Conservation (phyloP, 108 stramenopile genomes). For the Pelagomonas calceolata region DNA sequence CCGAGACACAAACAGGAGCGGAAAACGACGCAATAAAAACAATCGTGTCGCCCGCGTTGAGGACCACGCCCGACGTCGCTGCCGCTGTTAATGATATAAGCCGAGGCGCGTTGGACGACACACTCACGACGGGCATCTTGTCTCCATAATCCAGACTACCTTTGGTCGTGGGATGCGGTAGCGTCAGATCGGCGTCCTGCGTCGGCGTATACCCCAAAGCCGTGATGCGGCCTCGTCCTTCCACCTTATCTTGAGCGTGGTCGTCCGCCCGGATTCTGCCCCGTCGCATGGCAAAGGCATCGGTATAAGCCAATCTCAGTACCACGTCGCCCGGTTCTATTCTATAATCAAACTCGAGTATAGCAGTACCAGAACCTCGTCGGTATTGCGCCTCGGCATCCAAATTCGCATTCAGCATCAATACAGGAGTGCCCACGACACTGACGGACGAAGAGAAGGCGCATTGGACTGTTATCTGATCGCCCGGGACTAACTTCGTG, state of each 20-base stretch:
- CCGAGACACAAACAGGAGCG: slow-evolving; percentile 34
- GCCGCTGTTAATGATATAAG: slow-evolving; percentile 23
- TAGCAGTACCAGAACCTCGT: slow-evolving; percentile 25
- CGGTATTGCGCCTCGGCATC: slow-evolving; percentile 25
- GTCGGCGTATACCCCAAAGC: slow-evolving; percentile 32
- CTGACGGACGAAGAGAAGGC: slow-evolving; percentile 31
- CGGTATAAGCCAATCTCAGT: slow-evolving; percentile 26
- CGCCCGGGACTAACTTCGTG: slow-evolving; percentile 31
- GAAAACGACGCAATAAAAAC: slow-evolving; percentile 36
- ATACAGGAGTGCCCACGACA: slow-evolving; percentile 34
- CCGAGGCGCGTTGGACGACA: slow-evolving; percentile 41
- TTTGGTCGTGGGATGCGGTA: slow-evolving; percentile 27
- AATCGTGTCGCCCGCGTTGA: slow-evolving; percentile 25
- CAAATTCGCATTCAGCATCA: slow-evolving; percentile 37
- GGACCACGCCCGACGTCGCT: slow-evolving; percentile 10
- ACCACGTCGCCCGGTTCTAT: slow-evolving; percentile 28
- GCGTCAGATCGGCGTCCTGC: slow-evolving; percentile 20
- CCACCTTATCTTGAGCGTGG: background rate
- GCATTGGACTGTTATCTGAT: slow-evolving; percentile 33
- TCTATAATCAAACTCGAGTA: slow-evolving; percentile 27
- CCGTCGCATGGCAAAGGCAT: slow-evolving; percentile 24
- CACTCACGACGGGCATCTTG: slow-evolving; percentile 17
- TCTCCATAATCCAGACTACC: slow-evolving; percentile 38
- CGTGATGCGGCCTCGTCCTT: slow-evolving; percentile 1
- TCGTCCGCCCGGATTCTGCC: background rate